Evolutionary conservation across 2,329 filamentous ascomycete species (phyloP), one percentile per base, ranked within the genome.

Genomic region (Ilyonectria sp.): DNA sequence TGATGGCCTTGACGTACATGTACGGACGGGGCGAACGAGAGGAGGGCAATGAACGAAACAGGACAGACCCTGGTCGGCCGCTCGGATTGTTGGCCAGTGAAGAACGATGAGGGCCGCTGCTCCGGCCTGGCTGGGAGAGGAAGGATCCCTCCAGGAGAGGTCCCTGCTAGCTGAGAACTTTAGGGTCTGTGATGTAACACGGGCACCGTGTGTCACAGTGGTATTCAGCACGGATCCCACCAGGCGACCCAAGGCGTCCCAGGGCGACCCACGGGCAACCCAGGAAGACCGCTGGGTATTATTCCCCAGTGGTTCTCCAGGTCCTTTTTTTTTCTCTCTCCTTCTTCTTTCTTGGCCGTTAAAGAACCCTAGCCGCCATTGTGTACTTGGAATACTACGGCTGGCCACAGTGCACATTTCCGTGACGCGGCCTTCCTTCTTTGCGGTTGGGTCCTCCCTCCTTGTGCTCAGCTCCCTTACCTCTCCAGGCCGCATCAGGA

Each of bases 151-250:
- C 47, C 60, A 40, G 56, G 35, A 44, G 23, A 59, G 35, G 44
- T 26, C 61, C 60, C 57, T 65, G 61, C 62, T 70, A 69, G 70
- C 31, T 47, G 74, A 65, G 70, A 75, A 71, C 71, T 72, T 74
- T 73, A 67, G 73, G 70, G 69, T 26, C 63, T 54, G 56, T 70
- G 69, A 75, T 75, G 73, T 71, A 70, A 75, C 73, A 53, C 17
- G 62, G 43, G 52, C 33, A 72, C 73, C 69, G 73, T 75, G 64
- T 23, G 64, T 23, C 29, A 35, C n/a, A 35, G 6, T 37, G 50
- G 29, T 7, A 23, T 23, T 19, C 31, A 43, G 55, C 61, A 64
- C 61, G 61, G 61, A 64, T 59, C 61, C 33, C 53, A 37, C 60
- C 57, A 60, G 52, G 60, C 26, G 31, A 40, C 37, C 37, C 37